Evolutionary conservation across 768 basidiomycete genomes (phyloP).

Genomic region (Boletus subparvulus): DNA sequence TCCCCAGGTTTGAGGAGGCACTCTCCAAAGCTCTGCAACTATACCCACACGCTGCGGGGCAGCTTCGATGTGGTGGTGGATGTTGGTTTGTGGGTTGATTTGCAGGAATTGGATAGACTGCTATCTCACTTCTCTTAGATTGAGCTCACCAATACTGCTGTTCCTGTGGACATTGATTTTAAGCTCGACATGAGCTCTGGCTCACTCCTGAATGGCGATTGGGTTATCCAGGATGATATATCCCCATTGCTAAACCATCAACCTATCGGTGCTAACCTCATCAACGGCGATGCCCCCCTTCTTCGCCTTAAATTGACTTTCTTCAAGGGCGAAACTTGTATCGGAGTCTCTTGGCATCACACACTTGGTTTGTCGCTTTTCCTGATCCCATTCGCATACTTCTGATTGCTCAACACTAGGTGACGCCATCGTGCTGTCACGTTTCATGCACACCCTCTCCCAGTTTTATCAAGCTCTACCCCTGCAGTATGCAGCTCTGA

Average conservation of each 20-base stretch:
- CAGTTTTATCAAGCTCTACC: conserved; percentile 27
- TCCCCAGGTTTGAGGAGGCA: conserved; percentile 21
- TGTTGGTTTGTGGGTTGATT: conserved; percentile 21
- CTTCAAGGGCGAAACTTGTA: conserved; percentile 24
- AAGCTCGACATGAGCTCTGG: background rate
- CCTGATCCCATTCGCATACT: background rate
- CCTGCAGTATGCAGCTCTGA: conserved; percentile 13
- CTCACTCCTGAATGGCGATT: conserved; percentile 21
- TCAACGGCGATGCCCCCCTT: conserved; percentile 21
- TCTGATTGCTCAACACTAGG: conserved; percentile 19
- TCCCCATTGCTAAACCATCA: conserved; percentile 17
- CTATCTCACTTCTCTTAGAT: conserved; percentile 15
- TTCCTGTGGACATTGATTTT: conserved; percentile 17
- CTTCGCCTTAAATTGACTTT: conserved; percentile 31
- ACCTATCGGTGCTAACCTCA: conserved; percentile 10
- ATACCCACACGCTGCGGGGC: conserved; percentile 27
- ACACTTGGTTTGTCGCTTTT: conserved; percentile 26
- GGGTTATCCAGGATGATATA: conserved; percentile 29
- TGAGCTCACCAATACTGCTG: conserved; percentile 20
- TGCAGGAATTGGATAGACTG: background rate
- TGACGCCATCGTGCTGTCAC: conserved; percentile 27
- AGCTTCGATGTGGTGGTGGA: conserved; percentile 10
- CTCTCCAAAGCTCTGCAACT: conserved; percentile 23
- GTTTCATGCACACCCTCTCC: conserved; percentile 32
- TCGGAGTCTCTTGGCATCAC: conserved; percentile 38